Evolutionary conservation across 768 basidiomycete genomes (phyloP), one percentile per base, ranked within the genome.

Genomic region (Mycena indigotica): DNA sequence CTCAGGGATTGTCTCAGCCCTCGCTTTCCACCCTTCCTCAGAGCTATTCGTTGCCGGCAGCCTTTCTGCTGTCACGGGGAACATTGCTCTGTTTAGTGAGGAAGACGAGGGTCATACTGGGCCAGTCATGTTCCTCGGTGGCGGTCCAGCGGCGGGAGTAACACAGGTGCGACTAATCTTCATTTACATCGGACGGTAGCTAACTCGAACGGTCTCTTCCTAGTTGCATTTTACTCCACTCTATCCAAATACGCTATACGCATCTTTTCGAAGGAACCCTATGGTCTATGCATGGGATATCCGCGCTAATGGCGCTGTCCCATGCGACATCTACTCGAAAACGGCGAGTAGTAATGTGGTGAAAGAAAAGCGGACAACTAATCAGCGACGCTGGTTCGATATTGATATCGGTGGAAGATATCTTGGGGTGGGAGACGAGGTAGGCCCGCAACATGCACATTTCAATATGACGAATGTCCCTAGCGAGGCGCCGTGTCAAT

Each of bases 11-110:
- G 81, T 98, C 40, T 94, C 95, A 3, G 75, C 93, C 1, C 73
- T 98, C 4, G 84, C 91, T 0, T 94, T 97, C 70, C 46, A 48
- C 13, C 86, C 84, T 17, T 74, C 77, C 8, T 75, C 80, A 0
- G 85, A 85, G 38, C 73, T 87, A 15, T 95, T 85, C 61, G 94
- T 93, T 0, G 93, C 91, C 5, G 94, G 93, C 0, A 89, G 84
- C 5, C 83, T 93, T 28, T 75, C 79, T 3, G 78, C 84, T 0
- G 76, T 79, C 10, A 66, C 77, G 0, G 73, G 76, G 3, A 89
- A 89, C 50, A 82, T 92, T 12, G 84, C 83, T 0, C 65, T 93
- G 44, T 90, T 87, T 72, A 79, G 77, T 8, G 10, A 6, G 10
- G 90, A 92, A 66, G 74, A 77, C 0, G 80, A 80, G 2, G 76